Evolutionary conservation across 192 early-diverging fungal genomes (phyloP).

Genomic region (Coemansia sp.): DNA sequence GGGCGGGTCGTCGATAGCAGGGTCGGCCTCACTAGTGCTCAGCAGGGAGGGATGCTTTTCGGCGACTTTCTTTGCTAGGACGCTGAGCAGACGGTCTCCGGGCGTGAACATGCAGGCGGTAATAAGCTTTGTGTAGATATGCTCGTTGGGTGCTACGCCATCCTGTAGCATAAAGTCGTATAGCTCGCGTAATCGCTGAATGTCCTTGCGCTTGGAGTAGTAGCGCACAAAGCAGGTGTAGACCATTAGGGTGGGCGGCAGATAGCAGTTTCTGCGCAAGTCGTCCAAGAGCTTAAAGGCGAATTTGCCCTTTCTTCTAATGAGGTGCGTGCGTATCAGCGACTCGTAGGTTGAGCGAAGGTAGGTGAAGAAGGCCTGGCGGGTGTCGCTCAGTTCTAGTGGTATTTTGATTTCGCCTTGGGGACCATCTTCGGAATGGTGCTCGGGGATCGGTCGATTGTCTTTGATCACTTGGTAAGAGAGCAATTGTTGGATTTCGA

Average conservation of each 20-base stretch:
- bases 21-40: not conserved
- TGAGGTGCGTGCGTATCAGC: constrained; percentile 29
- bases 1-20: not conserved
- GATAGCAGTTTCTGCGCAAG: constrained; percentile 46
- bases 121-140: constrained; percentile 48
- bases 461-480: constrained; percentile 35
- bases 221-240: constrained; percentile 45
- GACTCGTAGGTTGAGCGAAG: constrained; percentile 47
- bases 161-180: constrained; percentile 47
- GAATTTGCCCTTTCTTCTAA: constrained; percentile 13
- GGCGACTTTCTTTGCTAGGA: constrained; percentile 8
- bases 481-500: constrained; percentile 28
- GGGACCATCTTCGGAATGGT: not conserved
- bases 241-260: constrained; percentile 34
- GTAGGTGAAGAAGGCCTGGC: constrained; percentile 44
- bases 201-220: constrained; percentile 49
- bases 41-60: not conserved
- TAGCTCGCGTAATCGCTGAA: constrained; percentile 30
- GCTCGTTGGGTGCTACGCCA: constrained; percentile 32
- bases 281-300: constrained; percentile 39
- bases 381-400: constrained; percentile 15
- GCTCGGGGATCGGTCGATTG: constrained; percentile 18
- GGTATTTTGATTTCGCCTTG: constrained; percentile 19
- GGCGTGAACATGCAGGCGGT: constrained; percentile 50
- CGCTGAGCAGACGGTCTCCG: constrained; percentile 12